Base-by-base conservation (phyloP, 2,329 filamentous ascomycete species). In the Calonectria fujianensis region DNA sequence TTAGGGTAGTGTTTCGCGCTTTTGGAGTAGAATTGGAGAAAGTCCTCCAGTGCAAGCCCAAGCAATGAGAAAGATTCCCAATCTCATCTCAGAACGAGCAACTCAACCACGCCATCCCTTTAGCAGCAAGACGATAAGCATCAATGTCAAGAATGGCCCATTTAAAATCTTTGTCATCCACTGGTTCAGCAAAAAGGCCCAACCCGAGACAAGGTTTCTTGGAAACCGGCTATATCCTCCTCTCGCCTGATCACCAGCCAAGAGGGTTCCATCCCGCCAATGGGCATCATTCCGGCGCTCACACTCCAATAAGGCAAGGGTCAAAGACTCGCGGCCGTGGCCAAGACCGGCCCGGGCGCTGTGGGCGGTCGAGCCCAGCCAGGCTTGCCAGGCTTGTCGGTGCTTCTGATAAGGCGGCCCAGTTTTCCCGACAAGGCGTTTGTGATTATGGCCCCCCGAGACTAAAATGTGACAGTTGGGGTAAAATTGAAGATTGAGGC, bases 391-490 rank as follows among this genome's bases (percentile, higher is more conserved):
- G 45, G 45, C n/a, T 48, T 48, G n/a, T 20, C 69, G n/a, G 54
- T 35, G 52, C 31, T 52, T 31, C 24, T 61, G 70, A 72, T 72
- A 69, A 72, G 70, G 20, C 27, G 69, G 37, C 41, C 64, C 70
- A 52, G 13, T 72, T 72, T 72, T 64, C 20, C 11, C 8, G 20
- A 29, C 32, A n/a, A 48, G 31, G 35, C 31, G 29, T 29, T 29
- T 54, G 45, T 41, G 35, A 72, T 41, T 31, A 14, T 48, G 45
- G 37, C 29, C 24, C 11, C 24, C 45, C 45, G 35, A 64, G 45
- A 48, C 64, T 64, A 45, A 61, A 32, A 52, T n/a, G 31, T 52
- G 39, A 52, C 70, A 20, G 64, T 66, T 50, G 37, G 57, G 37
- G 57, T 48, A 20, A 45, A 32, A 54, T 18, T 45, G 20, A 14